Conservation (phyloP, 2,329 filamentous ascomycete genomes). For the Neonectria ditissima region DNA sequence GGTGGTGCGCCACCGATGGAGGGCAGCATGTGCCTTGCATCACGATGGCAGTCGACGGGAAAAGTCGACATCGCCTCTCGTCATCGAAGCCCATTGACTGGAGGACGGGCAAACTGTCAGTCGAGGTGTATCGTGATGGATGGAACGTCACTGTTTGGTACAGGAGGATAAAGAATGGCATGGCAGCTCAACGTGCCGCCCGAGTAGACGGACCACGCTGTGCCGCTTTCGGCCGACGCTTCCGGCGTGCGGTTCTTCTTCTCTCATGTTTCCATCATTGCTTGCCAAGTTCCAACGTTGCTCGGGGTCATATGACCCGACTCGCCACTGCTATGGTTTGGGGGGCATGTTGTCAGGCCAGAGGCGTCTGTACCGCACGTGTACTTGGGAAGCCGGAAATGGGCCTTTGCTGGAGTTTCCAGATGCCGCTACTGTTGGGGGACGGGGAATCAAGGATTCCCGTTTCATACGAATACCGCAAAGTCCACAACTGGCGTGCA, state of each 20-base stretch:
- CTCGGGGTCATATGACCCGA: slow-evolving; percentile 26
- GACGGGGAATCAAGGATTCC: not conserved
- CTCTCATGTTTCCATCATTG: not conserved
- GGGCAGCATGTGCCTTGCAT: slow-evolving; percentile 32
- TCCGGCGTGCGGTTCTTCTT: not conserved
- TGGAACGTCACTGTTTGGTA: slow-evolving; percentile 32
- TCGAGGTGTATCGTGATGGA: slow-evolving; percentile 26
- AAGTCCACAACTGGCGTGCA: not conserved
- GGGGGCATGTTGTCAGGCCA: not conserved
- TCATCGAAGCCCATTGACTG: slow-evolving; percentile 10
- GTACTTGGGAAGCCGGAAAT: not conserved
- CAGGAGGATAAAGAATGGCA: slow-evolving; percentile 1
- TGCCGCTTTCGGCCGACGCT: slow-evolving; percentile 13
- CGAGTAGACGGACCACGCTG: not conserved
- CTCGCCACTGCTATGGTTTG: slow-evolving; percentile 14
- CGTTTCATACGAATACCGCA: not conserved
- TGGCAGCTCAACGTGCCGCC: slow-evolving; percentile 20
- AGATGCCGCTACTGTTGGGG: not conserved
- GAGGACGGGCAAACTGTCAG: slow-evolving; percentile 9
- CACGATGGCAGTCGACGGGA: slow-evolving; percentile 24
- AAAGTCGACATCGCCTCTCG: slow-evolving; percentile 10
- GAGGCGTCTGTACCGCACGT: not conserved
- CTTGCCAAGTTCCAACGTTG: slow-evolving; percentile 20
- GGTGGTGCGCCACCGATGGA: slow-evolving; percentile 14
- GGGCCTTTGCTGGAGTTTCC: not conserved